Evolutionary conservation across 768 basidiomycete species (phyloP), one percentile per base, ranked within the genome.

Genomic region (Tylopilus plumbeoviolaceoides): DNA sequence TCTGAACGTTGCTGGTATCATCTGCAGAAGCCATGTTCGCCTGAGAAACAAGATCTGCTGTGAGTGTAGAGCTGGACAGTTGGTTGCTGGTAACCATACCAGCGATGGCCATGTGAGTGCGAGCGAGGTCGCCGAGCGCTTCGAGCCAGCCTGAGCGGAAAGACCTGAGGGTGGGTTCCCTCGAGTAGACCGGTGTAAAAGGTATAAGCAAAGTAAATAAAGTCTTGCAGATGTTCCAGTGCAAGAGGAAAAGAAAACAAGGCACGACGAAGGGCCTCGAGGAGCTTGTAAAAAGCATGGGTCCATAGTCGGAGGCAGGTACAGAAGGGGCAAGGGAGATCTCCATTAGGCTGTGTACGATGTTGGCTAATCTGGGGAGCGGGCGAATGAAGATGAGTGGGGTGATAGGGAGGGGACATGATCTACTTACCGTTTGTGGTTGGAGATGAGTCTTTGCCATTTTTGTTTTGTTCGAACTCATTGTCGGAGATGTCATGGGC

Each of bases 91-190:
- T 23, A 23, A 23, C 23, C 23, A 23, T 5, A 5, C 4, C 23
- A 5, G 23, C 23, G 23, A 23, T 5, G 23, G 23, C 5, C 23
- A 23, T 23, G 23, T 2, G 23, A 23, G 3, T 4, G 23, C 23
- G 23, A 23, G 23, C 23, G 23, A 23, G 23, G 23, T 23, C 23
- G 23, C 23, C 23, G 23, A 23, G 23, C 57, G 95, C 92, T 67
- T 99, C 97, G 47, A 98, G 81, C 97, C 97, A 99, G 17, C 85
- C 85, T 2, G 81, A 74, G 53, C 85, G 83, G 75, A 92, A 97
- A 7, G 73, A 67, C 2, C 67, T 71, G 42, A 98, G 78, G 1
- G 75, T 77, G 82, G n/a, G n/a, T n/a, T 65, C 97, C 89, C 63
- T 98, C 95, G 45, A 93, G 75, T 3, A 98, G 79, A 36, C 86